A percentile compares a stretch with the other conserved stretches of the same genome.
Conservation (phyloP, 1,284 basidiomycete species). For the Puccinia coronata region DNA sequence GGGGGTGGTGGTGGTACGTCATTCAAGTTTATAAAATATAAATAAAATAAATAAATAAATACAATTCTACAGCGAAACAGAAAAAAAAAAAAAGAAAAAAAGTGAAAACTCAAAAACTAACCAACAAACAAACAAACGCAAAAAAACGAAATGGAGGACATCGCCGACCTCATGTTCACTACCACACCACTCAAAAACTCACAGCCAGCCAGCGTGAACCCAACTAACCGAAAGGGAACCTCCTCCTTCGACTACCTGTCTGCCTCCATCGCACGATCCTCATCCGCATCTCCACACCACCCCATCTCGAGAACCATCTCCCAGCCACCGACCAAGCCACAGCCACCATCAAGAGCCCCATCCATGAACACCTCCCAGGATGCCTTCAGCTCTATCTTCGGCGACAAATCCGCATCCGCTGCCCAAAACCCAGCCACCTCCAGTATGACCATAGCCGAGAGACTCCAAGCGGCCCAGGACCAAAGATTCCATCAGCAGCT, state of each 20-base stretch:
- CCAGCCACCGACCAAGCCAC: not conserved
- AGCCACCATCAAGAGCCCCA: not conserved
- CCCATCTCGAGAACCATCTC: not conserved
- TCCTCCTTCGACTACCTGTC: constrained; percentile 41
- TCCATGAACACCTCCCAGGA: not conserved
- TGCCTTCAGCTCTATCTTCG: constrained; percentile 47
- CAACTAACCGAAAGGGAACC: not conserved
- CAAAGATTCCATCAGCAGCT: constrained; percentile 12
- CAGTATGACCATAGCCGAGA: constrained; percentile 32
- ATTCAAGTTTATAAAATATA: too few relatives aligned
- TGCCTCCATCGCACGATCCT: constrained; percentile 12
- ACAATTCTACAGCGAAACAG: too few relatives aligned
- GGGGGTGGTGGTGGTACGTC: too few relatives aligned
- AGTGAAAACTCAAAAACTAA: not conserved
- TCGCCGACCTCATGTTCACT: constrained; percentile 9
- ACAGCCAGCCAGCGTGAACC: not conserved
- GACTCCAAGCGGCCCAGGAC: constrained; percentile 27
- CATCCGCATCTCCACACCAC: not conserved
- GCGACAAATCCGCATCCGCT: not conserved
- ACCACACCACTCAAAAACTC: not conserved
- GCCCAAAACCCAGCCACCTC: constrained; percentile 10
- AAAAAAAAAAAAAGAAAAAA: too few relatives aligned
- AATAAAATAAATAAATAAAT: too few relatives aligned
- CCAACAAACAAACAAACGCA: not conserved
- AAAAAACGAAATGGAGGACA: not conserved